A percentile compares a stretch with the other conserved stretches of the same genome.
These are phyloP conservation scores for Penicillium sclerotiorum DNA, from an alignment of 2,329 filamentous ascomycete species.

Conservation along the genomic window DNA sequence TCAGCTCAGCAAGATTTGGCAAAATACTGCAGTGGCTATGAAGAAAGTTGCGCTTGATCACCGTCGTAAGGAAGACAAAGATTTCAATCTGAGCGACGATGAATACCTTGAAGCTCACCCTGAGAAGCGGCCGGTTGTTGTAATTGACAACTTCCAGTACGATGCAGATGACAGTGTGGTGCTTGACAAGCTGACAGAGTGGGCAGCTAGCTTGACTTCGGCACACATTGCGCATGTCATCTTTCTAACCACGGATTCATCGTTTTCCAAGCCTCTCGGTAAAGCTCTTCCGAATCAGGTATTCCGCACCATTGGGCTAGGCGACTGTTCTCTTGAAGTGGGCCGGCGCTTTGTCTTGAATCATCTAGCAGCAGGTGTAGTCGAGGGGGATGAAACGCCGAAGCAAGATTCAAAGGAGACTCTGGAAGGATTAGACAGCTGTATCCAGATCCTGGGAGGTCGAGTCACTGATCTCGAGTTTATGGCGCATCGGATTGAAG, in stretches of 20 bases:
- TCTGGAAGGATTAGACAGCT: conserved; percentile 73
- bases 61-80: conserved; percentile 72
- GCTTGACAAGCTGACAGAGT: conserved; percentile 78
- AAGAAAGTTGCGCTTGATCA: conserved; percentile 73
- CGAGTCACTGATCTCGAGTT: conserved; percentile 95
- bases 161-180: conserved; percentile 68
- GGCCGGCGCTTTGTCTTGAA: conserved; percentile 89
- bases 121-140: conserved; percentile 76
- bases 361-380: conserved; percentile 62
- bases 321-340: conserved; percentile 81
- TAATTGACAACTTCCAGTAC: conserved; percentile 91
- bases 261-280: conserved; percentile 82
- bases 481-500: conserved; percentile 83
- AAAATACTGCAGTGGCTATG: conserved; percentile 77
- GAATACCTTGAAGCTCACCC: conserved; percentile 90
- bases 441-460: conserved; percentile 81
- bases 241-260: conserved; percentile 87
- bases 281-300: conserved; percentile 89
- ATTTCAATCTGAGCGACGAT: conserved; percentile 73
- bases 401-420: conserved; percentile 50
- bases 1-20: conserved; percentile 85
- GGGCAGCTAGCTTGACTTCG: conserved; percentile 83
- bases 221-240: conserved; percentile 91
- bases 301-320: conserved; percentile 81
- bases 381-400: conserved; percentile 35